These are phyloP conservation scores for Mucor circinelloides DNA, from an alignment of 371 early-diverging fungal species.

Conservation along the genomic window DNA sequence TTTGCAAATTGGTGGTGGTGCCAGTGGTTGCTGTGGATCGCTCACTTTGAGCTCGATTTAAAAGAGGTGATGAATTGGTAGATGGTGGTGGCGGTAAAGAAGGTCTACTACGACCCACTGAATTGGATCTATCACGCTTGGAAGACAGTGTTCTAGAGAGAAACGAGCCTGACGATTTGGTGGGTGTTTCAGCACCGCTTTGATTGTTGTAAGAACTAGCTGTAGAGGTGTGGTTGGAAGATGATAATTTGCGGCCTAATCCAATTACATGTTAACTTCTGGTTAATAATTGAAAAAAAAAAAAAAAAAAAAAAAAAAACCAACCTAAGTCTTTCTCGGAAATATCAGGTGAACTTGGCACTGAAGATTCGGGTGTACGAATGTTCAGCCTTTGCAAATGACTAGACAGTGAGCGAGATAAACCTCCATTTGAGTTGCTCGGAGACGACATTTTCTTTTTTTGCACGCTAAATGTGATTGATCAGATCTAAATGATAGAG, in stretches of 20 bases:
- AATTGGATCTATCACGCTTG: slow-evolving; percentile 32
- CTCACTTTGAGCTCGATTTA: slow-evolving; percentile 14
- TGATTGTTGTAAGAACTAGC: background rate
- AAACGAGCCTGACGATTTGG: slow-evolving; percentile 23
- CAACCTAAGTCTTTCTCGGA: slow-evolving; percentile 30
- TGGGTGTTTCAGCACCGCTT: background rate
- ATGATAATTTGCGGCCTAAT: background rate
- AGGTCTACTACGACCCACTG: slow-evolving; percentile 26
- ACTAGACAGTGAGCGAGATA: slow-evolving; percentile 46
- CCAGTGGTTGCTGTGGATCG: background rate
- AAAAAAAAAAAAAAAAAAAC: background rate
- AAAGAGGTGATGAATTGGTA: slow-evolving; percentile 27
- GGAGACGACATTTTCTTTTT: slow-evolving; percentile 38
- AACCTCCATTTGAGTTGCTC: slow-evolving; percentile 33
- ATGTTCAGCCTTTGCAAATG: slow-evolving; percentile 49
- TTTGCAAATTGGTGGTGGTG: slow-evolving; percentile 10
- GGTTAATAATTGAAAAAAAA: background rate
- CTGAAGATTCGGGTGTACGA: slow-evolving; percentile 30
- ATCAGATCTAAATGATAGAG: background rate
- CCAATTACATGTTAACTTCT: background rate
- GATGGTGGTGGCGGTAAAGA: slow-evolving; percentile 32
- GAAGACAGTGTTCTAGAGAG: slow-evolving; percentile 38
- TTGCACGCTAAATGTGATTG: background rate
- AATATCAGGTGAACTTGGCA: slow-evolving; percentile 29
- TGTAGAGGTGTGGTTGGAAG: background rate